Base-by-base conservation (phyloP, 352 stramenopile species). In the Phytopythium vexans region DNA sequence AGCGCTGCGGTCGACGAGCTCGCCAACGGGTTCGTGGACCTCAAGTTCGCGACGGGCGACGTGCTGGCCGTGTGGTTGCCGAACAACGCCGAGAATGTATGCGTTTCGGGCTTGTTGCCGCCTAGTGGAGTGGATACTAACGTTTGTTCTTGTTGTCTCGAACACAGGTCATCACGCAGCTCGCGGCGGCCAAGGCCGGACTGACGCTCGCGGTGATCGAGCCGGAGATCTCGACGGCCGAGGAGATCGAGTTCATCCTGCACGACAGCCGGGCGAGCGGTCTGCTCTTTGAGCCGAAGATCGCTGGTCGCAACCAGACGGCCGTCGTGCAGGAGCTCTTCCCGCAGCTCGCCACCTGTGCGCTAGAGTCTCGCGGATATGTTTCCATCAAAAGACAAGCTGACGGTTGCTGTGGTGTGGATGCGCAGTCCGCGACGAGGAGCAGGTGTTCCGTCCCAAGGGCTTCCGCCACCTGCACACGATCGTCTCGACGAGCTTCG, bases 211-310 rank as follows among this genome's bases (percentile, higher is more conserved):
- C 86, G 4, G 60, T 93, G 9, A 92, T 95, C 27, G 82, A 90
- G 55, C 82, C 82, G 0, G 60, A 88, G 45, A 78, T 94, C 39
- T 80, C 80, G 46, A 65, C 77, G 32, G 72, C 73, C 10, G 70
- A 91, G 38, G 86, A 95, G 43, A 46, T 95, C n/a, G 84, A 76
- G 54, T 91, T 80, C 56, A 75, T 95, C 42, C 67, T 95, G 44
- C 70, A 91, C 39, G 86, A 95, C 72, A 80, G 73, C 58, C 74
- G 88, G 51, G 84, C 86, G 56, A 86, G 62, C 48, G 84, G 78
- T 16, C 71, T 95, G 31, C 47, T 95, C 27, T 95, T 93, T 61
- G 86, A 93, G 60, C 84, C 82, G 12, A 94, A 92, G 76, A 78
- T 89, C 54, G 67, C 58, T 16, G 75, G 77, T 21, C 78, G 78